Percentiles rank a stretch among this genome's conserved stretches.
These are phyloP conservation scores for Westerdykella ornata DNA, from an alignment of 2,329 filamentous ascomycete species.

Conservation along the genomic window DNA sequence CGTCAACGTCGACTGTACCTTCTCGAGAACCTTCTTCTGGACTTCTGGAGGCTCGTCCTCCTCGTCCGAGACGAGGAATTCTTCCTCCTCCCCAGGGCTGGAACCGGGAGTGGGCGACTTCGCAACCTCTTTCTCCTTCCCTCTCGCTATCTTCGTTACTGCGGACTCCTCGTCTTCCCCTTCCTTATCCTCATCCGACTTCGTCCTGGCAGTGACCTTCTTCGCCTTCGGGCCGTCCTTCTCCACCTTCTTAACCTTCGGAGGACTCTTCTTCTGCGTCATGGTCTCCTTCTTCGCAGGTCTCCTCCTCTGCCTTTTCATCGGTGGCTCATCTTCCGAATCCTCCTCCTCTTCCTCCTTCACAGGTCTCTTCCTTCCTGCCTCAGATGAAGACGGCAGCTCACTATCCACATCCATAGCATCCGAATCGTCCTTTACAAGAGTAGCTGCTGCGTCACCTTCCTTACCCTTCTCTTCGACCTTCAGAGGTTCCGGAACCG, in stretches of 20 bases:
- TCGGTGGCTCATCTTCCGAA: constrained; percentile 34
- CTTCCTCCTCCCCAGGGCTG: constrained; percentile 38
- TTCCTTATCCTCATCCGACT: constrained; percentile 10
- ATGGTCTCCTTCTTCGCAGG: constrained; percentile 17
- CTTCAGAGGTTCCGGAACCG: background rate
- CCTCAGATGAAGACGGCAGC: constrained; percentile 11
- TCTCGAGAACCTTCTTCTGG: constrained; percentile 68
- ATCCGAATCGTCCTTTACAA: constrained; percentile 9
- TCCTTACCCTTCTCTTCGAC: background rate
- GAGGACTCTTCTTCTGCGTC: constrained; percentile 9
- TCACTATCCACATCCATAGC: constrained; percentile 25
- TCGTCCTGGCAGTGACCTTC: constrained; percentile 1
- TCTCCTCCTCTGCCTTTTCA: constrained; percentile 32
- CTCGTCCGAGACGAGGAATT: constrained; percentile 49
- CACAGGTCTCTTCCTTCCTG: constrained; percentile 26
- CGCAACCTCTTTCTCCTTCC: constrained; percentile 16
- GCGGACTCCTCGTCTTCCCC: constrained; percentile 16
- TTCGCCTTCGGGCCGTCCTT: constrained; percentile 4
- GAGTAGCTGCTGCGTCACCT: background rate
- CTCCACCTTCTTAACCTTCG: constrained; percentile 6
- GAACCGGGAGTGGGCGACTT: constrained; percentile 19
- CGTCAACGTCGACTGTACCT: constrained; percentile 70
- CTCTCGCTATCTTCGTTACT: constrained; percentile 11
- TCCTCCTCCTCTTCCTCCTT: constrained; percentile 26
- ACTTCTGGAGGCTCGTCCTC: constrained; percentile 62